Base-by-base conservation (phyloP, 768 basidiomycete species). In the Xerocomellus intermedius region DNA sequence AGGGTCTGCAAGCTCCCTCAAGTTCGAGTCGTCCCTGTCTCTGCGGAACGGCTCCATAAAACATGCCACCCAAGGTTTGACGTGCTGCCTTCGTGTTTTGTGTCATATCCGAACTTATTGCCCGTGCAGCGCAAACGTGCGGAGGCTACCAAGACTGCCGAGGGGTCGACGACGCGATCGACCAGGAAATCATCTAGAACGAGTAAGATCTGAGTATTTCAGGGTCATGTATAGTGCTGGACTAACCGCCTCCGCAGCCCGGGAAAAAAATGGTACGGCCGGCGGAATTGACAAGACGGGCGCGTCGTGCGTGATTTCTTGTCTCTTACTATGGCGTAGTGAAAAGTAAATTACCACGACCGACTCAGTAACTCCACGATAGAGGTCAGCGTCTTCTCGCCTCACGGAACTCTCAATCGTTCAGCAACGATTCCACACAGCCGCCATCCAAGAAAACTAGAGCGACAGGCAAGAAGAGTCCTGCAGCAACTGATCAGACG, bases 101-200 rank as follows among this genome's bases (percentile, higher is more conserved):
- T 10, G 33, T 30, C 43, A 12, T 6, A 28, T 52, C 41, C 65
- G 63, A 50, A 63, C 69, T 54, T 39, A 64, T 37, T 19, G 8
- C 8, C 10, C 38, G 14, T 6, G 26, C 64, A 89, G 87, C 75
- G 86, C 60, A 89, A 87, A 75, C 83, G 80, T 69, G 69, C 70
- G 22, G 79, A 78, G 30, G 77, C 77, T 37, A 51, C 63, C 63
- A 69, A 67, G 35, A 5, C 59, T 28, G 32, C 28, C 36, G 68
- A 62, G 54, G 64, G 68, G 17, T 42, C 75, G 33, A 57, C 75
- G 58, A 71, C 79, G 62, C 78, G 79, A 67, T 63, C 74, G 33
- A 79, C 78, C 35, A 78, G 75, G 49, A 78, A 75, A 57, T 78
- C 81, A 16, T 63, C 77, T 38, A 77, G 77, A 54, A 68, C 49